Evolutionary conservation across 352 stramenopile species (phyloP), one percentile per base, ranked within the genome.

Genomic region (Globisporangium echinulatum): DNA sequence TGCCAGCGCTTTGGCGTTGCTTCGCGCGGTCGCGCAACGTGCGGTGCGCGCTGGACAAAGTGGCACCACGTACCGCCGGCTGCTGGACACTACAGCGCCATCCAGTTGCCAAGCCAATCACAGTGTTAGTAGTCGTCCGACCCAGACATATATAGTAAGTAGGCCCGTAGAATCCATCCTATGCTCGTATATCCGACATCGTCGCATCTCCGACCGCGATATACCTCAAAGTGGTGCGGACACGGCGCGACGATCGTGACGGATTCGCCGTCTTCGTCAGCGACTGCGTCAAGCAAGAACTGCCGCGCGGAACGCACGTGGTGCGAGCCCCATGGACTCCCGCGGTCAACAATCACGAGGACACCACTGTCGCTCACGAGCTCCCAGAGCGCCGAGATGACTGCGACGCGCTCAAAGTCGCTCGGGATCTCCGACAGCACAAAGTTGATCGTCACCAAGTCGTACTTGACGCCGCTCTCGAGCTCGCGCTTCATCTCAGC

Each of bases 341-440:
- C 85, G 38, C 80, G 76, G 59, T 94, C 85, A 9, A 92, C 82
- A 57, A 94, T 50, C 37, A 94, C 75, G 6, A 94, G 58, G 44
- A 77, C 75, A 47, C 85, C 85, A 15, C 82, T 75, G 49, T 92
- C 85, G n/a, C 68, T 77, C 52, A 94, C 59, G 44, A 94, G 61
- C 61, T 91, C 82, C 85, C 85, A 94, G 4, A 94, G 52, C 15
- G 82, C 84, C 48, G 82, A 92, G 42, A 82, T 77, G 13, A 88
- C 74, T 11, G 81, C 79, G 38, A 94, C 79, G 10, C 82, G 81
- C 67, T 94, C 85, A 58, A 85, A 87, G 68, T 94, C 85, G 62
- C 70, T 94, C 52, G 81, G 89, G 51, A 94, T 86, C 47, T 94
- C 85, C 3, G 81, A 87, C 7, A 94, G 67, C 56, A 92, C 85